Evolutionary conservation across 306 rosid species (phyloP), one percentile per base, ranked within the genome.

Genomic region (Cucumis hystrix): DNA sequence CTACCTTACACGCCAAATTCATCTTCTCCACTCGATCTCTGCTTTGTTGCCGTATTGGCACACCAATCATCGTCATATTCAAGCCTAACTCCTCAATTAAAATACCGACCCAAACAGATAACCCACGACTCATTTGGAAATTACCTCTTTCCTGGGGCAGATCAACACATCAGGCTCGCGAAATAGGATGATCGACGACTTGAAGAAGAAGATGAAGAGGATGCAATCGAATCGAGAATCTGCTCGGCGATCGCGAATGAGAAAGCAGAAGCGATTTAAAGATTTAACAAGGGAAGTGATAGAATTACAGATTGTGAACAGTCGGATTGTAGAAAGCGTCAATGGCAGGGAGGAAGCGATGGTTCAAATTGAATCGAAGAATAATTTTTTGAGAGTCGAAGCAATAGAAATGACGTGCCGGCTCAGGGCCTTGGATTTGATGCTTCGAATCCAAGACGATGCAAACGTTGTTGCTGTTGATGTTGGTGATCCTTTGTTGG

Each of bases 181-280:
- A 55, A 55, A 55, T 11, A 18, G 5, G 3, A 7, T 33, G 67
- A 75, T 86, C 71, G 91, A 93, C 76, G 92, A 93, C 37, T 0
- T 4, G 37, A 28, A 28, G 72, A 84, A 87, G 85, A 93, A 91
- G 85, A 82, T 93, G 88, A 93, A 91, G 91, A 86, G 97, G 82
- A 91, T 93, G 97, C 60, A 79, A 28, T 93, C 98, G 11, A 93
- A 93, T 66, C 96, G 97, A 9, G 98, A 93, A 85, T 93, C 96
- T 2, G 97, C 98, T 1, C 72, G 97, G 74, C 90, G 96, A 7
- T 93, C 98, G 6, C 75, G 98, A 82, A 82, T 88, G 93, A 90
- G 81, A 86, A 93, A 91, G 85, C 97, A 89, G 89, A 91, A 88
- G 79, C 97, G 82, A 68, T 6, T 93, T 78, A 91, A 90, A 80